Evolutionary conservation across 2,329 filamentous ascomycete species (phyloP), one percentile per base, ranked within the genome.

Genomic region (Curvularia hawaiiensis): DNA sequence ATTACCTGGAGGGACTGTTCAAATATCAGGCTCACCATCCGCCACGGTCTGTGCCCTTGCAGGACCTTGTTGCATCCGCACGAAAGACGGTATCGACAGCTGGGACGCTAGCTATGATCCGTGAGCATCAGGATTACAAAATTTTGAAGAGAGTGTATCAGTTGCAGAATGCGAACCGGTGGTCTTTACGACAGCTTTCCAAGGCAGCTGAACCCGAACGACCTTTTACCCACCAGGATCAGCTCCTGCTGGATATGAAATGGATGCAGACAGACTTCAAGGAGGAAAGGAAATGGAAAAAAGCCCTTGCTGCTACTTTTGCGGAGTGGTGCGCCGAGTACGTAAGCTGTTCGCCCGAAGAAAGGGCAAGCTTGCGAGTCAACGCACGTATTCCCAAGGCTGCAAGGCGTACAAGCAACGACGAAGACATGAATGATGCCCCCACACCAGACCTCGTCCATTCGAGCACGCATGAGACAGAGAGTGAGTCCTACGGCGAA

Each of bases 241-340:
- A 94, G 51, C 76, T 98, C 54, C 80, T 99, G 31, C 85, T 92
- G 65, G 93, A 99, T 79, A 91, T 94, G 85, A 96, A 93, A 75
- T 98, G 94, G 94, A 96, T 99, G 91, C 87, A 93, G 50, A 97
- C 92, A 1, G 95, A 99, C 76, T 98, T 97, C 70, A 85, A 90
- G 50, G 91, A 97, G 76, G 95, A 98, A 75, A 83, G 92, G 40
- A 97, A 96, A 74, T 97, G 93, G 92, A 98, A 97, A 78, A 88
- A 87, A 71, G 85, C 90, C 2, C 85, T 89, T 35, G 93, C 93
- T 5, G 89, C 88, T 57, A 92, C 88, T 56, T 82, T 97, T 58
- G 95, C 92, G 1, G 82, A 88, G 68, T 90, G 89, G 68, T 98
- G 94, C 75, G 91, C 89, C 0, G 88, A 94, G 65, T 99, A 91